phyloP scores from a whole-genome alignment of 2,329 filamentous ascomycete species.

The Aureobasidium zeae region DNA sequence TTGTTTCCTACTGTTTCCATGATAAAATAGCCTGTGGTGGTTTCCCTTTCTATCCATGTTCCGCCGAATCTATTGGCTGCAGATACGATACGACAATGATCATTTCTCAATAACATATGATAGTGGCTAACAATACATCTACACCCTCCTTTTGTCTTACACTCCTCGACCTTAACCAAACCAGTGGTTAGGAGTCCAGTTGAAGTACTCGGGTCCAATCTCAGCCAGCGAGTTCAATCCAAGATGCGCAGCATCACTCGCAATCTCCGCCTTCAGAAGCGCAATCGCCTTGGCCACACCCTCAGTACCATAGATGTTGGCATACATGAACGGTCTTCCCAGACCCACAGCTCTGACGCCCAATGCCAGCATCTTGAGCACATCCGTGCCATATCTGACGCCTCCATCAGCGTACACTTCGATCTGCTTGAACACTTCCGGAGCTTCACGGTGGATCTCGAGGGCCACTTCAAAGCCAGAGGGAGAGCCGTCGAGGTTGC shows the following conservation, averaged over 20 bases:
- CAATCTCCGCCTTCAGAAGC: slow-evolving; percentile 7
- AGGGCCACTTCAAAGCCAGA: slow-evolving; percentile 51
- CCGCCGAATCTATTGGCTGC: too few relatives aligned
- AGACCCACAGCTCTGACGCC: slow-evolving; percentile 55
- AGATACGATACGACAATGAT: too few relatives aligned
- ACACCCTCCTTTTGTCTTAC: too few relatives aligned
- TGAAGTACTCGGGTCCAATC: slow-evolving; percentile 3
- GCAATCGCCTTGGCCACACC: slow-evolving; percentile 28
- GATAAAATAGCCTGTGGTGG: too few relatives aligned
- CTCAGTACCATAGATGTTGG: slow-evolving; percentile 49
- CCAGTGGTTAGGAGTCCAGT: slow-evolving; percentile 8
- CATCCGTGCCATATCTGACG: slow-evolving; percentile 53
- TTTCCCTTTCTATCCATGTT: too few relatives aligned
- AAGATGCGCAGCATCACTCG: slow-evolving; percentile 3
- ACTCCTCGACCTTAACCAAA: too few relatives aligned
- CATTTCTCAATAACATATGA: too few relatives aligned
- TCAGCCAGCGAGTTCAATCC: neutral
- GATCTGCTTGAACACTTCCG: slow-evolving; percentile 50
- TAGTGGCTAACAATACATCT: too few relatives aligned
- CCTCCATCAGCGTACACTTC: slow-evolving; percentile 59
- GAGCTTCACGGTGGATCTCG: slow-evolving; percentile 53
- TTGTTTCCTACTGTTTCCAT: too few relatives aligned
- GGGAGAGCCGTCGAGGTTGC: slow-evolving; percentile 42
- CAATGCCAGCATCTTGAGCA: slow-evolving; percentile 57
- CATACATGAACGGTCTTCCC: slow-evolving; percentile 52